Evolutionary conservation across 2,329 filamentous ascomycete genomes (phyloP).

Genomic region (Helminthosporium solani): DNA sequence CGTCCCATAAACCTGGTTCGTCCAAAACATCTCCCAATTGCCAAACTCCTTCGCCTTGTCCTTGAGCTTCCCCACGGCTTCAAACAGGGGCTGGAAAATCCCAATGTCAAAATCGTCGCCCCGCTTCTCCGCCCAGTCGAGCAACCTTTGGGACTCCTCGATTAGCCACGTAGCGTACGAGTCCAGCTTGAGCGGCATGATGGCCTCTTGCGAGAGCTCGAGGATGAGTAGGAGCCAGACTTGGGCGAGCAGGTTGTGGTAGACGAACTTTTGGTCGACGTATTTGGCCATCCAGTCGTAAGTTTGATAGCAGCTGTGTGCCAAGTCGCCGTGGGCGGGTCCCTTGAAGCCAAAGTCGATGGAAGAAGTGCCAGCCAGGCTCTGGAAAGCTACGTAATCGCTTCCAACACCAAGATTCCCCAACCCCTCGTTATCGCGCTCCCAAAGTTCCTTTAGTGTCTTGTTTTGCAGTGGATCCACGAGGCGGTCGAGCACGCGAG

Average conservation of each 20-base stretch:
- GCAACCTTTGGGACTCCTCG: conserved; percentile 65
- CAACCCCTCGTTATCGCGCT: conserved; percentile 59
- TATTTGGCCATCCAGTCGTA: conserved; percentile 80
- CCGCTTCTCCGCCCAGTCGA: conserved; percentile 62
- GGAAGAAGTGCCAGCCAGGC: conserved; percentile 84
- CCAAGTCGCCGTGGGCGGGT: conserved; percentile 59
- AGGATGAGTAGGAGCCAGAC: conserved; percentile 80
- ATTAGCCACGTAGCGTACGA: conserved; percentile 68
- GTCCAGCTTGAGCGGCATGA: conserved; percentile 78
- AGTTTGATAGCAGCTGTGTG: conserved; percentile 85
- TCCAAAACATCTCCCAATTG: conserved; percentile 77
- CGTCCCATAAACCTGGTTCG: conserved; percentile 65
- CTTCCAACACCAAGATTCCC: conserved; percentile 71
- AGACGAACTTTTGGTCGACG: conserved; percentile 78
- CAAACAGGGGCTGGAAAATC: conserved; percentile 58
- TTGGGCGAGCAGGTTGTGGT: conserved; percentile 77
- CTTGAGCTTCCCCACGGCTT: conserved; percentile 63
- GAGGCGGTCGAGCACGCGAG: conserved; percentile 72
- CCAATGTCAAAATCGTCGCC: conserved; percentile 49
- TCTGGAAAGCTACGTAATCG: conserved; percentile 88
- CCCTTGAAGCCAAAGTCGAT: conserved; percentile 81
- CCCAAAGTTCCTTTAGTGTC: conserved; percentile 75
- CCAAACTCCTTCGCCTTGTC: conserved; percentile 65
- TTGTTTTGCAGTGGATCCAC: conserved; percentile 69
- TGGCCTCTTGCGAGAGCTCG: conserved; percentile 76